Evolutionary conservation across 2,329 filamentous ascomycete species (phyloP).

Genomic region (Pseudogymnoascus sp.): DNA sequence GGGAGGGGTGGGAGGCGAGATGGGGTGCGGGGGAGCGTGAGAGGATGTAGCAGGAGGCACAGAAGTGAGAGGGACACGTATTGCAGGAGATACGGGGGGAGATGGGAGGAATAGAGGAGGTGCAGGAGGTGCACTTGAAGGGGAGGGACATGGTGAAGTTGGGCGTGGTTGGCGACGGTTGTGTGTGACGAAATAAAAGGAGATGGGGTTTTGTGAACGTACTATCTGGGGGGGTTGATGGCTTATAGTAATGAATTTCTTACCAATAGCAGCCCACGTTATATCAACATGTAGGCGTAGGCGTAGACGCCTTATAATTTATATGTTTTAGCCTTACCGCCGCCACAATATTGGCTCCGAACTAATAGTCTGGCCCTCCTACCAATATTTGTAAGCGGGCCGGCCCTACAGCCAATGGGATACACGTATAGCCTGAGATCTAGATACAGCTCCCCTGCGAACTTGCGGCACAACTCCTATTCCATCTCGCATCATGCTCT

Average conservation of each 20-base stretch:
- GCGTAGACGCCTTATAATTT: not conserved
- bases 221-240: not conserved
- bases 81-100: not conserved
- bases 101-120: not conserved
- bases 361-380: not conserved
- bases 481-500: conserved; percentile 8
- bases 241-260: not conserved
- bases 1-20: not conserved
- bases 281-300: not conserved
- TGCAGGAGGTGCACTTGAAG: not conserved
- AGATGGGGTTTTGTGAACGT: not conserved
- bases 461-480: not conserved
- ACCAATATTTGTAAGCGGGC: not conserved
- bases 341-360: not conserved
- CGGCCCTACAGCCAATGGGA: not conserved
- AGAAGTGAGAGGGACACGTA: not conserved
- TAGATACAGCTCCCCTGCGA: no score
- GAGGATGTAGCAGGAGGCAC: not conserved
- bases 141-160: not conserved
- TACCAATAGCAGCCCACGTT: not conserved
- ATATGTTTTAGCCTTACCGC: not conserved
- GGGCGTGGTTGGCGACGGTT: not conserved
- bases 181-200: not conserved
- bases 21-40: not conserved
- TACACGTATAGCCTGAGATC: no score